Conservation (phyloP, 306 rosid species). For the Rosa chinensis region DNA sequence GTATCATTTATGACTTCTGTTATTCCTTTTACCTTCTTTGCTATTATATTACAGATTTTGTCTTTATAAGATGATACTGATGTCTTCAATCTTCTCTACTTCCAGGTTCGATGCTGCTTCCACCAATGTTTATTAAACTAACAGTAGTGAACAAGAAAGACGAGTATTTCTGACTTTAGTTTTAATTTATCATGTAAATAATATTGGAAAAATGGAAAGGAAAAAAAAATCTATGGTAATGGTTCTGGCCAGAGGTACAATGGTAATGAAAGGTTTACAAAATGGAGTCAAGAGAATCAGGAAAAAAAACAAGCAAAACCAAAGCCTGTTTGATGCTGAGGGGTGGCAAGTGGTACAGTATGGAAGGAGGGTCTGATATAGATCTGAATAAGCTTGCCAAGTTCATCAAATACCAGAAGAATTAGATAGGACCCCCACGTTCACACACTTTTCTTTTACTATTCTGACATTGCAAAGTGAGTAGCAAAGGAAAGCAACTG, state of each 20-base stretch:
- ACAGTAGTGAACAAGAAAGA: not conserved
- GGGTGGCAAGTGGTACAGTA: no score
- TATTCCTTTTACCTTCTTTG: conserved; percentile 22
- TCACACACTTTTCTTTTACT: not conserved
- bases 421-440: conserved; percentile 25
- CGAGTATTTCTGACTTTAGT: not conserved
- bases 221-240: no score
- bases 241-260: no score
- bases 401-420: conserved; percentile 26
- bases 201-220: no score
- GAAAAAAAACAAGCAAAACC: no score
- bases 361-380: no score
- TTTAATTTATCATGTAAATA: no score
- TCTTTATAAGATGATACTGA: conserved; percentile 24
- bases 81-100: conserved; percentile 28
- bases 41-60: conserved; percentile 14
- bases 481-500: not conserved
- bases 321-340: no score
- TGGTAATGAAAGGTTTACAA: no score
- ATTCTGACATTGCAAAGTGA: not conserved
- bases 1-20: conserved; percentile 22
- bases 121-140: conserved; percentile 43
- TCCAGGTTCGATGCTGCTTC: conserved; percentile 41
- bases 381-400: conserved; percentile 44
- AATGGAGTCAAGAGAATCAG: no score